Base-by-base conservation (phyloP, 2,329 filamentous ascomycete genomes). In the Pseudocercospora pini-densiflorae region DNA sequence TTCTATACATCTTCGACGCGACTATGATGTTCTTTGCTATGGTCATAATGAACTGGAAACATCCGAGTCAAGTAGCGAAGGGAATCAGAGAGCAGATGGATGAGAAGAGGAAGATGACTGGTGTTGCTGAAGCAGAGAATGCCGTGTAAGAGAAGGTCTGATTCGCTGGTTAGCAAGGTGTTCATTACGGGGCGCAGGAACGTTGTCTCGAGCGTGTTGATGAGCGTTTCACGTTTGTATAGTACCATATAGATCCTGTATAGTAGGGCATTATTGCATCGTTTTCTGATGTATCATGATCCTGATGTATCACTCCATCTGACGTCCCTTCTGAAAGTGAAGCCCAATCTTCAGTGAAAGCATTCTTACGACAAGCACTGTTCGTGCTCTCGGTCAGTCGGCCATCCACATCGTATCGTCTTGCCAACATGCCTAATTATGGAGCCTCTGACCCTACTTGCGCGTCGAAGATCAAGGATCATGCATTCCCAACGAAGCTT, bases 1-100 rank as follows among this genome's bases (percentile, higher is more conserved):
- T 68, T 62, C 36, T 75, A 21, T 74, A 73, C 63, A 33, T 63
- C 6, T 66, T 66, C 51, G 66, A 68, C 31, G 63, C 60, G 23
- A 40, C 33, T 14, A 24, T 61, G 31, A 68, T 68, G 66, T 14
- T 63, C 24, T 24, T 66, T 2, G 60, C 57, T 0, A 63, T 66
- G 55, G 61, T 54, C 1, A 14, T 59, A 4, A 47, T 64, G 57
- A 62, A 61, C 23, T 36, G 10, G 27, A 40, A 62, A 6, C 65
- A 67, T 45, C 65, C 65, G 16, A 51, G 59, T 6, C 59, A 65
- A 23, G 54, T 65, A 10, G 51, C 63, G 6, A 54, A 27, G 8
- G 51, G 51, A 1, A 54, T 54, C 16, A 53, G 58, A 53, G 55
- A 49, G 2, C 45, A 36, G 40, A 24, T 14, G n/a, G 7, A 53